These are phyloP conservation scores for Alopecurus myosuroides DNA, from an alignment of 176 grass and related monocot genomes.

Conservation along the genomic window DNA sequence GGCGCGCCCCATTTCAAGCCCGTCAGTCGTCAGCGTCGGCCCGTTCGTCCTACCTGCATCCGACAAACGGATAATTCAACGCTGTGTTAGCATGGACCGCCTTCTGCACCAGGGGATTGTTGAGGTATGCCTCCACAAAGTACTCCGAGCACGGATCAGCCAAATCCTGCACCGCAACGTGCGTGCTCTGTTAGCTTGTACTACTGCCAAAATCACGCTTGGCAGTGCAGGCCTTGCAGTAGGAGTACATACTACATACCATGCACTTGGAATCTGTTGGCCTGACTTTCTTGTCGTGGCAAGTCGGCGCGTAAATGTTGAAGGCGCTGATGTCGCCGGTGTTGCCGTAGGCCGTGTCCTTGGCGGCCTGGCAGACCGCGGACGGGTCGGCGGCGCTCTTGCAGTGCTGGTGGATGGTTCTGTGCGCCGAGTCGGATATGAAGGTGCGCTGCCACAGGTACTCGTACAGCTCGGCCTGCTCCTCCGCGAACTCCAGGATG, in stretches of 20 bases:
- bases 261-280: slow-evolving; percentile 23
- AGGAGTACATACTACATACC: not conserved
- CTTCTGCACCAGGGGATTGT: slow-evolving; percentile 31
- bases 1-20: not conserved
- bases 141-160: slow-evolving; percentile 28
- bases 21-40: too few species aligned
- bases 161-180: not conserved
- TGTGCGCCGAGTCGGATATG: slow-evolving; percentile 40
- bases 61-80: slow-evolving; percentile 21
- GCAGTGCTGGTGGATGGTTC: slow-evolving; percentile 24
- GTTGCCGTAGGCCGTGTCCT: slow-evolving; percentile 4
- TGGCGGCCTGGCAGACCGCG: slow-evolving; percentile 18
- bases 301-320: slow-evolving; percentile 36
- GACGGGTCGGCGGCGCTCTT: slow-evolving; percentile 22
- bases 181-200: not conserved
- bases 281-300: slow-evolving; percentile 29
- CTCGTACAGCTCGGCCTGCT: slow-evolving; percentile 36
- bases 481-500: slow-evolving; percentile 33
- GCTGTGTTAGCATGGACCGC: slow-evolving; percentile 15
- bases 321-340: slow-evolving; percentile 39
- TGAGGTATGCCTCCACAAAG: slow-evolving; percentile 43
- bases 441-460: slow-evolving; percentile 52
- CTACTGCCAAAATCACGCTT: not conserved
- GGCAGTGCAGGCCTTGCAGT: not conserved
- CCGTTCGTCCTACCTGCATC: slow-evolving; percentile 43